Conservation (phyloP, 768 basidiomycete species). For the Basidioascus undulatus region DNA sequence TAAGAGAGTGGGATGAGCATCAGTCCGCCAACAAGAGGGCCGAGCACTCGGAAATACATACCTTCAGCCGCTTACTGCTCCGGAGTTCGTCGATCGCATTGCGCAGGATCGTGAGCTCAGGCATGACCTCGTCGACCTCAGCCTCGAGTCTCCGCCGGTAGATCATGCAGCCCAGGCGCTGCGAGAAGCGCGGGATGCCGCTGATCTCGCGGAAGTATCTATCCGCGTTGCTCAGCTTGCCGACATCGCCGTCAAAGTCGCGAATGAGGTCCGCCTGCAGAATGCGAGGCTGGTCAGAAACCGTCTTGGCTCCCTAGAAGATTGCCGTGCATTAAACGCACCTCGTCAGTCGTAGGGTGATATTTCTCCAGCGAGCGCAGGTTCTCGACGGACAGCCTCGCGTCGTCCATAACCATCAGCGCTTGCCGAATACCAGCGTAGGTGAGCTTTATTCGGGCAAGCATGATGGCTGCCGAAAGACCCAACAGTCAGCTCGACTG, state of each 20-base stretch:
- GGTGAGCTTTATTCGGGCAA: constrained; percentile 44
- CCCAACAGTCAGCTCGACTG: background rate
- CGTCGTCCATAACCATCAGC: constrained; percentile 46
- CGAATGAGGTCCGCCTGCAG: constrained; percentile 39
- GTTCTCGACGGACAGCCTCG: constrained; percentile 41
- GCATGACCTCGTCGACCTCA: constrained; percentile 58
- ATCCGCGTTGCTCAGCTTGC: constrained; percentile 57
- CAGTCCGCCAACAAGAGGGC: no score
- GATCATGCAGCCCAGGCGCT: constrained; percentile 57
- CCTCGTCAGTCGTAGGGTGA: constrained; percentile 63
- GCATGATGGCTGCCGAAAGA: constrained; percentile 47
- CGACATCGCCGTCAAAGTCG: constrained; percentile 37
- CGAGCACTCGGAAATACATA: no score
- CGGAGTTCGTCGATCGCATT: constrained; percentile 47
- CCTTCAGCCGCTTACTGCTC: constrained; percentile 10
- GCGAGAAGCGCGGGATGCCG: constrained; percentile 44
- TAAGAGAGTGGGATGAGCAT: no score
- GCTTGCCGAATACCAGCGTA: constrained; percentile 43
- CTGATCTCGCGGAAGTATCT: constrained; percentile 65
- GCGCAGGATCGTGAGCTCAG: constrained; percentile 49
- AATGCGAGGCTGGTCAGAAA: background rate
- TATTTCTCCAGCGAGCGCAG: constrained; percentile 49
- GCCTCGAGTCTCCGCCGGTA: constrained; percentile 60
- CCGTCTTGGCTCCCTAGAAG: no score
- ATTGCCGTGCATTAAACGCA: constrained; percentile 13